A percentile compares a stretch with the other conserved stretches of the same genome.
phyloP scores from a whole-genome alignment of 352 stramenopile species.

The Phytophthora europaea region DNA sequence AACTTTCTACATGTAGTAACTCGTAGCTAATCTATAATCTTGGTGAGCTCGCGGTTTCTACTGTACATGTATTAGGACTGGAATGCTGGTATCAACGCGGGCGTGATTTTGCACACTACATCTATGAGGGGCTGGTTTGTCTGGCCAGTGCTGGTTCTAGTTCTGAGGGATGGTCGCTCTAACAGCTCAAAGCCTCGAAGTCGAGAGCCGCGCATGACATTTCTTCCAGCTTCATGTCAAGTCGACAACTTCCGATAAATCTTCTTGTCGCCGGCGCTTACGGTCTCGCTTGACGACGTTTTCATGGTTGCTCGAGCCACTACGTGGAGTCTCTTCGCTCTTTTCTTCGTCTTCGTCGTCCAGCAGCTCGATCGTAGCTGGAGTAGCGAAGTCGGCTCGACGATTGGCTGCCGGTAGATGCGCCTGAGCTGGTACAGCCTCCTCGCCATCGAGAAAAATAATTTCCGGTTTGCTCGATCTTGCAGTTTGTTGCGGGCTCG shows the following conservation, averaged over 20 bases:
- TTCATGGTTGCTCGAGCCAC: not conserved
- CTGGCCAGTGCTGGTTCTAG: too few relatives aligned
- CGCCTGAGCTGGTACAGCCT: not conserved
- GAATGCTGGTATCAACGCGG: too few relatives aligned
- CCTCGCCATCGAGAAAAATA: conserved; percentile 26
- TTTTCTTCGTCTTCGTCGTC: conserved; percentile 21
- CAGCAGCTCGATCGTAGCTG: conserved; percentile 23
- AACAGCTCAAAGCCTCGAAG: too few relatives aligned
- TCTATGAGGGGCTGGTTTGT: too few relatives aligned
- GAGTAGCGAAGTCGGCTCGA: not conserved
- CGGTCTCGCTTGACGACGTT: not conserved
- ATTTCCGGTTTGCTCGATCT: conserved; percentile 1
- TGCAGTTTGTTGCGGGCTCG: not conserved
- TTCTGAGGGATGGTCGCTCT: too few relatives aligned
- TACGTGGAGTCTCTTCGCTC: not conserved
- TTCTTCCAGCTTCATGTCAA: conserved; percentile 30
- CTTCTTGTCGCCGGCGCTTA: conserved; percentile 26
- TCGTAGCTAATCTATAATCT: not conserved
- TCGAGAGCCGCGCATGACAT: not conserved
- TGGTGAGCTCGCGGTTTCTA: not conserved
- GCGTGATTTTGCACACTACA: too few relatives aligned
- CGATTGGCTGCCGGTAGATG: not conserved
- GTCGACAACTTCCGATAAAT: conserved; percentile 34
- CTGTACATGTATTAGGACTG: too few relatives aligned
- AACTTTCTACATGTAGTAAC: not conserved